Evolutionary conservation across 164 flowering plant species (phyloP), one percentile per base, ranked within the genome.

Genomic region (Vitis cinerea): DNA sequence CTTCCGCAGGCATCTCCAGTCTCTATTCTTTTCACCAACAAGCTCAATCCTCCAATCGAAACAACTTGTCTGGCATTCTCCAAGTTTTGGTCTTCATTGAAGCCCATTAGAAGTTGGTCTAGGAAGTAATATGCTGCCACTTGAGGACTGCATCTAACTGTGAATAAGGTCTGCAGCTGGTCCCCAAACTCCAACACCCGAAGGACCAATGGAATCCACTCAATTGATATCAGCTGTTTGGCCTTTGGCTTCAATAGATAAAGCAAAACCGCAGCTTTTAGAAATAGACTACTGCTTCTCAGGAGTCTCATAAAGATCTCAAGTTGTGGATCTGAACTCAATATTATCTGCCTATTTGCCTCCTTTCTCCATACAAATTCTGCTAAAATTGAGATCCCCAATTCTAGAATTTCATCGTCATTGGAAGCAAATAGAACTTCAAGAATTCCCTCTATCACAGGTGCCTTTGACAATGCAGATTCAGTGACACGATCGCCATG

Each of bases 141-240:
- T 51, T 76, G 80, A 61, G 92, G 85, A 59, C 72, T 73, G 71
- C 88, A 83, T 37, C 71, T 77, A 19, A 88, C 81, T 0, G 84
- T 80, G 71, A 90, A 87, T 62, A 90, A 70, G 13, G 86, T 82
- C 72, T 87, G 92, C 61, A 83, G 27, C 54, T 77, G 82, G 52
- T 81, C 90, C 3, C 93, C 93, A 53, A 80, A 87, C 61, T 88
- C 91, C n/a, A 88, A 54, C 19, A 90, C 89, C 53, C 91, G 73
- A 13, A 90, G 84, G 27, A 82, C 78, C 51, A 88, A 64, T n/a
- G 91, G 88, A 12, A 88, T 70, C 91, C 89, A 90, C 23, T 88
- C 89, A 8, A 60, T 70, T 0, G 88, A 85, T 47, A 80, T 66
- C 96, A 90, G 83, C 75, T 87, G 91, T 57, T 84, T 85, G 8